Percentiles rank a stretch among this genome's conserved stretches.
phyloP scores from a whole-genome alignment of 2,329 filamentous ascomycete species.

The Xylariaceae sp. region DNA sequence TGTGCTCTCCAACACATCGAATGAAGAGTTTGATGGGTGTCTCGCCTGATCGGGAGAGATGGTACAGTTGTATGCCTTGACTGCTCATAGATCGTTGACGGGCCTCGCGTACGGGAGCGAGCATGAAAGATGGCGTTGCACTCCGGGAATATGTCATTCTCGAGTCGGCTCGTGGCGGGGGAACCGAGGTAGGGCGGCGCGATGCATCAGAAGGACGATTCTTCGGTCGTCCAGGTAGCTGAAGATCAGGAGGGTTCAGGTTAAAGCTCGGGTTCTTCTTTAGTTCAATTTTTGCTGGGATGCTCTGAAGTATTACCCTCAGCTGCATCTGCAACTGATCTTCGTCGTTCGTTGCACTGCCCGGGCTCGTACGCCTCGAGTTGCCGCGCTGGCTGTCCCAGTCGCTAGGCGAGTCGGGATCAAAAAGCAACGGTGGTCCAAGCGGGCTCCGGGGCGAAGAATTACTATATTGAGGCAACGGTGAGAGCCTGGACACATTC shows the following conservation, averaged over 20 bases:
- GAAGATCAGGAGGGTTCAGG: conserved; percentile 55
- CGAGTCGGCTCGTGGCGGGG: conserved; percentile 41
- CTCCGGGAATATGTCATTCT: conserved; percentile 56
- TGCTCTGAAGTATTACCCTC: conserved; percentile 67
- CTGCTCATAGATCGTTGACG: conserved; percentile 46
- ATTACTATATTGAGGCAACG: conserved; percentile 33
- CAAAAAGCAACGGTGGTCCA: conserved; percentile 43
- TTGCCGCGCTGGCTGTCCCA: conserved; percentile 32
- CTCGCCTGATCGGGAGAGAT: conserved; percentile 77
- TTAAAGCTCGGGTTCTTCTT: conserved; percentile 47
- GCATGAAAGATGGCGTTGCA: conserved; percentile 55
- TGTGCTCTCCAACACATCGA: conserved; percentile 80
- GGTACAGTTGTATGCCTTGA: conserved; percentile 84
- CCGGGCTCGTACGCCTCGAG: conserved; percentile 34
- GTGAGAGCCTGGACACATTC: conserved; percentile 41
- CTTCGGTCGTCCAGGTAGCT: conserved; percentile 42
- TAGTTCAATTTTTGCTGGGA: conserved; percentile 75
- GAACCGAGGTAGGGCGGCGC: conserved; percentile 45
- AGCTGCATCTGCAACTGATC: conserved; percentile 77
- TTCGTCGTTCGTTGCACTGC: conserved; percentile 42
- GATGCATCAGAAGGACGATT: conserved; percentile 41
- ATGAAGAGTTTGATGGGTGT: conserved; percentile 93
- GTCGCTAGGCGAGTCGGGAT: conserved; percentile 40
- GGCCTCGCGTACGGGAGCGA: conserved; percentile 54
- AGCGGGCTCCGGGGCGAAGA: conserved; percentile 40